Base-by-base conservation (phyloP, 208 protist genomes). In the Trypanosoma conorhini region DNA sequence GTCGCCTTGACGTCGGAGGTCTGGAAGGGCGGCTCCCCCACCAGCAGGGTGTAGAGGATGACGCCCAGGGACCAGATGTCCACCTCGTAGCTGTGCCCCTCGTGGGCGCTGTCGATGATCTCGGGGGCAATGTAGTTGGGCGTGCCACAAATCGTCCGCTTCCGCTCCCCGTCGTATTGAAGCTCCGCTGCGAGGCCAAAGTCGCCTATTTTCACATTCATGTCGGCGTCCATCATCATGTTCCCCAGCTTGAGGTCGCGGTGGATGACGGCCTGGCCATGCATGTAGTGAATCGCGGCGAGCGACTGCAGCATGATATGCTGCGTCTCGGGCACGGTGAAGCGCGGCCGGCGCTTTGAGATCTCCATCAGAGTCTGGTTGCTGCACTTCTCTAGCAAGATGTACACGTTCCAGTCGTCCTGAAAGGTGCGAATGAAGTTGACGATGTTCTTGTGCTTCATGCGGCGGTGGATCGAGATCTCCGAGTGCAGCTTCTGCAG, bases 121-220 rank as follows among this genome's bases (percentile, higher is more conserved):
- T 99, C 97, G 19, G 97, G 96, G 13, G 97, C 97, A 31, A 98
- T 96, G 83, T 98, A 99, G 83, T 98, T 98, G 21, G 97, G 96
- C 33, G 97, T 99, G 4, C 97, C 97, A 79, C 97, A 99, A 24
- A 91, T 82, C 22, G 93, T 97, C 55, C 73, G 78, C 56, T 93
- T 87, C 52, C 83, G 61, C 46, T 76, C 79, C 30, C 55, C 70
- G 48, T 66, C 30, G 0, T 62, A 73, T 59, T 46, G 22, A 31
- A 82, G 56, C 24, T 80, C 65, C 7, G 83, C 94, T 15, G 92
- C 86, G 33, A 98, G 85, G n/a, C 96, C 95, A 89, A 98, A 98
- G 72, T 98, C 96, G 46, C 87, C 87, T 8, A 98, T 69, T 70
- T 98, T 97, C 31, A 98, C 74, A 50, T 87, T 87, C 17, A 91